These are phyloP conservation scores for Pleurotus djamor DNA, from an alignment of 768 basidiomycete species.

Conservation along the genomic window DNA sequence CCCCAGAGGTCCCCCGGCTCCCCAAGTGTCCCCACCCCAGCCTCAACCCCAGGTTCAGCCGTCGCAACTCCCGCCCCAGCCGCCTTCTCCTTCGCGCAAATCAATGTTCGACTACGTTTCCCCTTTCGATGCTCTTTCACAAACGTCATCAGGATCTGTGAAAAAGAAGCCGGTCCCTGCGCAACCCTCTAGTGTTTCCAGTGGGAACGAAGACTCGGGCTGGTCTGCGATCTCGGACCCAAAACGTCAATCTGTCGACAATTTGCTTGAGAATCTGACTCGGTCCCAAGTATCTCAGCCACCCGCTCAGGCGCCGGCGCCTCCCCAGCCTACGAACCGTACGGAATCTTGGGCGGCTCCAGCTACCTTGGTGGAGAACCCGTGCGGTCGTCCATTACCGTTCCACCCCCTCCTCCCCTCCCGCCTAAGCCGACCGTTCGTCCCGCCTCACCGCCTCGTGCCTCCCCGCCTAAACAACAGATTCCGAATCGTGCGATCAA, in stretches of 20 bases:
- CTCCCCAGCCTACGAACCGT: constrained; percentile 44
- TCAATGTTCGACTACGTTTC: constrained; percentile 87
- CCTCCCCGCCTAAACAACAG: constrained; percentile 64
- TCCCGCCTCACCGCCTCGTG: constrained; percentile 49
- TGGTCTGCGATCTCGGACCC: constrained; percentile 59
- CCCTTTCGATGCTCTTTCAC: constrained; percentile 76
- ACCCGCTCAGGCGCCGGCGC: constrained; percentile 29
- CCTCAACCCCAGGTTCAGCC: constrained; percentile 15
- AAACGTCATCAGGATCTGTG: constrained; percentile 39
- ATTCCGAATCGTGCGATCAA: constrained; percentile 14
- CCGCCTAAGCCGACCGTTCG: constrained; percentile 55
- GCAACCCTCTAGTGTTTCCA: constrained; percentile 36
- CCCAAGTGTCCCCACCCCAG: constrained; percentile 19
- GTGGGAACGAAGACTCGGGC: constrained; percentile 52
- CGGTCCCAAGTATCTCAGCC: constrained; percentile 39
- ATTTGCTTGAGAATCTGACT: constrained; percentile 72
- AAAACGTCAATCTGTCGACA: constrained; percentile 83
- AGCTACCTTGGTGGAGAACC: constrained; percentile 45
- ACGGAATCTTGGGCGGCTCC: constrained; percentile 28
- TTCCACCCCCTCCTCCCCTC: constrained; percentile 60
- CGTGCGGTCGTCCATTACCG: constrained; percentile 41
- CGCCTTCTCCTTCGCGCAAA: constrained; percentile 69
- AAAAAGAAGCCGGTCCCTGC: constrained; percentile 74
- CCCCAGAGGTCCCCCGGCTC: constrained; percentile 30
- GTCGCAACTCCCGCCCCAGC: constrained; percentile 33